Evolutionary conservation across 2,329 filamentous ascomycete species (phyloP), one percentile per base, ranked within the genome.

Genomic region (Chaetomium olivaceum): DNA sequence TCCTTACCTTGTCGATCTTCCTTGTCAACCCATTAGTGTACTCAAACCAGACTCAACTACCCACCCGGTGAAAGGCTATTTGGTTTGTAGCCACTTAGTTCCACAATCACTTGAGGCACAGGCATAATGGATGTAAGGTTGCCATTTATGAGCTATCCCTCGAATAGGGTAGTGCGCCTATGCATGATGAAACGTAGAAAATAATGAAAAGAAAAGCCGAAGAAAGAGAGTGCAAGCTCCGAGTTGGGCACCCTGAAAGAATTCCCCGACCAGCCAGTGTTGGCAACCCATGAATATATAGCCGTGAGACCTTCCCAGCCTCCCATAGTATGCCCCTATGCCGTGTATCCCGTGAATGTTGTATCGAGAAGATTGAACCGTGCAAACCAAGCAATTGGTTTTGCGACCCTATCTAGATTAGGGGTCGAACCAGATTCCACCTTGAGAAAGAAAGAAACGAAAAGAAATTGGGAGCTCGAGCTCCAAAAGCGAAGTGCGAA

Each of bases 81-180:
- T 33, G 31, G 31, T 33, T 33, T 9, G 6, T 6, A 6, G 27
- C 27, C 27, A 29, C 3, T n/a, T n/a, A n/a, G 16, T 50, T 48
- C 25, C 19, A 50, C 23, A 12, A 4, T 51, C 48, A 51, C 48
- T 21, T 21, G n/a, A 25, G 48, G 48, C 21, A 54, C 27, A 12
- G 25, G 31, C 54, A 39, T 46, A 14, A 46, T 58, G 21, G 48
- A 43, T 11, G 7, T 57, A 31, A 54, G 48, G 54, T 33, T 54
- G 58, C 31, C 8, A 54, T 43, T 54, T 19, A 16, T 43, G 14
- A 62, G 52, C 60, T 62, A 56, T 50, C 19, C 2, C 14, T 50
- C 12, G n/a, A 48, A 14, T 31, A 43, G 36, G 14, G 14, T 12
- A 33, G 27, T 61, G 48, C 23, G 25, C n/a, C 25, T 48, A 55